These are phyloP conservation scores for Epicoccum nigrum DNA, from an alignment of 2,329 filamentous ascomycete genomes.

Conservation along the genomic window DNA sequence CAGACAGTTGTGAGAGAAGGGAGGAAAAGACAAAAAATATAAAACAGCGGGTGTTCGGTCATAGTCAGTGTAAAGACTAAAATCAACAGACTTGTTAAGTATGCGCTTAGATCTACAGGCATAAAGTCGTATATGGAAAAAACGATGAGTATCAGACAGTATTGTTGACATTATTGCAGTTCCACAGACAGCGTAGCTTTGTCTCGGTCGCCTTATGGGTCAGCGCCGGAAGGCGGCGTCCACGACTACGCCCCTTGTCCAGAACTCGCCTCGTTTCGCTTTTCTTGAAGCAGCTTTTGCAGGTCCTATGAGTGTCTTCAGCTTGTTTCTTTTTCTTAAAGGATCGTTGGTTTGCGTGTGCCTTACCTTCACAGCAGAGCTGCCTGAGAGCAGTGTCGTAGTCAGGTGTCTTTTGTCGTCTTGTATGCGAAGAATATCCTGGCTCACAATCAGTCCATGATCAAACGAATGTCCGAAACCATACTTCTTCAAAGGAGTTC, in stretches of 20 bases:
- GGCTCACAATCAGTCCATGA: background rate
- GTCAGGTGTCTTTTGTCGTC: background rate
- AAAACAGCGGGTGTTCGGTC: no score
- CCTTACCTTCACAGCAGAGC: background rate
- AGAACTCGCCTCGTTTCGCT: background rate
- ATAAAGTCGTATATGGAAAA: no score
- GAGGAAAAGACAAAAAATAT: no score
- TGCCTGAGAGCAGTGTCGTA: background rate
- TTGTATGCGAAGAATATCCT: background rate
- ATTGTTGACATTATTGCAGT: no score
- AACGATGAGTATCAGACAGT: no score
- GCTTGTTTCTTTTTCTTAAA: background rate
- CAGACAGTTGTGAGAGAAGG: no score
- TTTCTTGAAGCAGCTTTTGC: background rate
- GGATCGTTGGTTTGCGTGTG: no score
- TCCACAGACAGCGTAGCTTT: no score
- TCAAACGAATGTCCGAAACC: background rate
- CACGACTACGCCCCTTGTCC: background rate
- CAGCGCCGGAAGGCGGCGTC: background rate
- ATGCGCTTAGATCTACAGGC: no score
- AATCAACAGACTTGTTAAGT: no score
- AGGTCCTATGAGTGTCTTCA: background rate
- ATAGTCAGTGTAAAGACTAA: no score
- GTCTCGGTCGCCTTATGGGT: no score
- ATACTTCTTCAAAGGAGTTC: conserved; percentile 47